A percentile compares a stretch with the other conserved stretches of the same genome.
Conservation (phyloP, 2,329 filamentous ascomycete genomes). For the Alternaria sp. region DNA sequence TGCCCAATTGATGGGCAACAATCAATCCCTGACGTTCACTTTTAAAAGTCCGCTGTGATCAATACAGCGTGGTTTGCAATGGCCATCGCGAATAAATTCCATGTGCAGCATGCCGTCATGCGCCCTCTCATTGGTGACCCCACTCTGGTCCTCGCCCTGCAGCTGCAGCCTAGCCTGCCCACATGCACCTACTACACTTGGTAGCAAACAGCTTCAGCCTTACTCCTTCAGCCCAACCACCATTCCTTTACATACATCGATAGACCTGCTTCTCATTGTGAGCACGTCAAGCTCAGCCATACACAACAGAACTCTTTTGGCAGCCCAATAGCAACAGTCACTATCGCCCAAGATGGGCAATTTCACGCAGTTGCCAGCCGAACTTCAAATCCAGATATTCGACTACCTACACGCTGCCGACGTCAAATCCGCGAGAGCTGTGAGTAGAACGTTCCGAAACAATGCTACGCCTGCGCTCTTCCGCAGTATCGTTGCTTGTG, state of each 20-base stretch:
- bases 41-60: neutral
- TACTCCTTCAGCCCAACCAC: neutral
- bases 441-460: conserved; percentile 27
- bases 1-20: neutral
- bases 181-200: neutral
- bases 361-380: conserved; percentile 30
- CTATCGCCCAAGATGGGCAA: conserved; percentile 1
- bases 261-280: neutral
- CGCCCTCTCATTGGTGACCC: conserved; percentile 7
- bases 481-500: conserved; percentile 30
- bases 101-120: neutral
- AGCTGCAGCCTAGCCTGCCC: conserved; percentile 3
- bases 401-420: conserved; percentile 25
- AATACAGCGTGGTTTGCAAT: neutral
- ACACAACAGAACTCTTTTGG: neutral
- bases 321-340: neutral
- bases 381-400: conserved; percentile 40
- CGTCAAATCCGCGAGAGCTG: conserved; percentile 33
- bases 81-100: neutral
- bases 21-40: neutral
- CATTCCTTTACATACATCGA: neutral
- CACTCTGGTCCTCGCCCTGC: neutral
- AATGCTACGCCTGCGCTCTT: conserved; percentile 35
- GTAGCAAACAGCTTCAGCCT: conserved; percentile 6
- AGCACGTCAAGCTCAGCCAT: neutral